These are phyloP conservation scores for Davidsoniella virescens DNA, from an alignment of 2,329 filamentous ascomycete species.

Conservation along the genomic window DNA sequence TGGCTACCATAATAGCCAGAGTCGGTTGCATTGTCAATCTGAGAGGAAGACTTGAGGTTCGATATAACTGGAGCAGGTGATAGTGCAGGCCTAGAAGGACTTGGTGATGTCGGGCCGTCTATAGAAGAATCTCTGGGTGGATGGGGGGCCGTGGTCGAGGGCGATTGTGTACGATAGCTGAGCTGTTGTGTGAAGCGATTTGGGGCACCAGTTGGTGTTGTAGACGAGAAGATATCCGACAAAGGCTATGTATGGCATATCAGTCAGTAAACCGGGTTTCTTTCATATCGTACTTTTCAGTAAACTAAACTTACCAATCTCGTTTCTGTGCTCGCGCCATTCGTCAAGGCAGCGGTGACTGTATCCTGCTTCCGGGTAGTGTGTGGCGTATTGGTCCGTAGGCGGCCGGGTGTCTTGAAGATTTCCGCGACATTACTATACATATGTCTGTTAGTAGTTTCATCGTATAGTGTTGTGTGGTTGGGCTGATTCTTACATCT, in stretches of 20 bases:
- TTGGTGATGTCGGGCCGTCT: constrained; percentile 10
- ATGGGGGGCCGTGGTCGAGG: constrained; percentile 16
- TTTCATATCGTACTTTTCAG: background rate
- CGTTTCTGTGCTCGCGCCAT: background rate
- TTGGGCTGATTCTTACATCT: constrained; percentile 44
- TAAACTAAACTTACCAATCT: background rate
- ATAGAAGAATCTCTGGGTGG: background rate
- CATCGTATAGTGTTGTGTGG: background rate
- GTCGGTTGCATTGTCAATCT: constrained; percentile 23
- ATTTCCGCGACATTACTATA: constrained; percentile 74
- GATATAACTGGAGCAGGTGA: constrained; percentile 1
- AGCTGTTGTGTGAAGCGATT: constrained; percentile 37
- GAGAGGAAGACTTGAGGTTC: background rate
- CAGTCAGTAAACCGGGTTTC: background rate
- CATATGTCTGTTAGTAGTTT: background rate
- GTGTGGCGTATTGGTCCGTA: constrained; percentile 66
- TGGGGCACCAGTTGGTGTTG: constrained; percentile 35
- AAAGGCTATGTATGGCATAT: constrained; percentile 30
- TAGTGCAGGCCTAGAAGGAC: constrained; percentile 2
- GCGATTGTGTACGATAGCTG: constrained; percentile 31
- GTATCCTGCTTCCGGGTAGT: constrained; percentile 46
- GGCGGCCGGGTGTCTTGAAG: constrained; percentile 84
- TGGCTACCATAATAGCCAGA: constrained; percentile 61
- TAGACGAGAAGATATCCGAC: constrained; percentile 37
- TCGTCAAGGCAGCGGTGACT: constrained; percentile 14